Base-by-base conservation (phyloP, 1,284 basidiomycete species). In the Apiotrichum siamense region DNA sequence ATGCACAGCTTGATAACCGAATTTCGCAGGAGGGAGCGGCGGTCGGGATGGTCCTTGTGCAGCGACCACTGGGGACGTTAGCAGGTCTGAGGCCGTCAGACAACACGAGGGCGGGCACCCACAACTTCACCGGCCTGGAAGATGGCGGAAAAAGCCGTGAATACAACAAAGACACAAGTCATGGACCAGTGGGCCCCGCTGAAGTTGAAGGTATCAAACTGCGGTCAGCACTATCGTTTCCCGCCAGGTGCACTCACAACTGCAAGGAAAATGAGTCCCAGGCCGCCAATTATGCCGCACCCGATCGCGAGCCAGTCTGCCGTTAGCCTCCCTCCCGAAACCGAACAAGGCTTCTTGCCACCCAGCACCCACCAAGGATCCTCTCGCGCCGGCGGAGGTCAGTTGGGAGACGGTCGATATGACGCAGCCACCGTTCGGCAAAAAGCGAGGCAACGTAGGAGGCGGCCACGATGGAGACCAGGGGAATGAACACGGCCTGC, bases 41-140 rank as follows among this genome's bases (percentile, higher is more conserved):
- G 62, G 33, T 78, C 72, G 5, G 71, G 70, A 57, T 78, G 70
- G 49, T 75, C 75, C 58, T 71, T 69, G 61, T 72, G 67, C 39
- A 74, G 54, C 7, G 66, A 69, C 69, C 70, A 73, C 65, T 69
- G 48, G 1, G 9, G 25, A 9, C 7, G 3, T 26, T 21, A 29
- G 17, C 12, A 31, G 10, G 7, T 11, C 17, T 33, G 2, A n/a
- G 4, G 31, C 2, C 17, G 17, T 5, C 15, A n/a, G 7, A 20
- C 9, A n/a, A 3, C 13, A 17, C 3, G 18, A 33, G 13, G 12
- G 7, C 7, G 3, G 18, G 66, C 52, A 60, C 69, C 64, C 47
- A 75, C 70, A 32, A 78, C 62, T 58, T 79, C 75, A 27, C 70
- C 64, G 3, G 74, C 71, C 57, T 79, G 78, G 62, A 75, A 75